Conservation (phyloP, 139 green algal genomes). For the Tetratostichococcus sp. region DNA sequence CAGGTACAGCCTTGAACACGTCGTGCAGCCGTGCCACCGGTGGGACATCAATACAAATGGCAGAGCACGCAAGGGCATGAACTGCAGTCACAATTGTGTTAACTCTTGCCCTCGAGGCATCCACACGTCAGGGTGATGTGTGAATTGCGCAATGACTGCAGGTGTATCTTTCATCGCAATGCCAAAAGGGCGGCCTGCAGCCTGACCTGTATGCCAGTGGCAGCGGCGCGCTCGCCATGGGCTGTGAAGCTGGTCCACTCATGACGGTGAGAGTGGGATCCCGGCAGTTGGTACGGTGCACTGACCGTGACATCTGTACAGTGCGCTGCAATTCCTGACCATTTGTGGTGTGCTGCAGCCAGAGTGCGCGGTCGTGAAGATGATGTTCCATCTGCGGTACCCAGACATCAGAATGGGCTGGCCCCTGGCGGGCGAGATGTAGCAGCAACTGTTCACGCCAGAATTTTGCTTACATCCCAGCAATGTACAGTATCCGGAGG, state of each 20-base stretch:
- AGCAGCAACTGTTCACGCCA: too few relatives aligned
- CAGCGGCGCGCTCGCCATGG: conserved; percentile 55
- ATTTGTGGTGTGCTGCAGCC: conserved; percentile 30
- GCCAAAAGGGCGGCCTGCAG: conserved; percentile 52
- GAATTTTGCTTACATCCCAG: too few relatives aligned
- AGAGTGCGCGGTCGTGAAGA: conserved; percentile 82
- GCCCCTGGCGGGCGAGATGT: not conserved
- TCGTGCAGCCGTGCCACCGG: not conserved
- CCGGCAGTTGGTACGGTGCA: conserved; percentile 12
- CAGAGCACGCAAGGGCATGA: too few relatives aligned
- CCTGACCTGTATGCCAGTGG: conserved; percentile 72
- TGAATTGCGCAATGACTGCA: too few relatives aligned
- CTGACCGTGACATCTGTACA: not conserved
- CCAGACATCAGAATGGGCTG: not conserved
- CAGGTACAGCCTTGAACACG: conserved; percentile 27
- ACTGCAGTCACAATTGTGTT: too few relatives aligned
- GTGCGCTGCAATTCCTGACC: too few relatives aligned
- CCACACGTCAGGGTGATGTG: too few relatives aligned
- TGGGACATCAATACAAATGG: not conserved
- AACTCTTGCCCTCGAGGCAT: too few relatives aligned
- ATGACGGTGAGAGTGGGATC: conserved; percentile 29
- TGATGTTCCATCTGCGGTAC: conserved; percentile 81
- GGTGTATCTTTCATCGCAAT: conserved; percentile 65
- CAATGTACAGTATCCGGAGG: too few relatives aligned
- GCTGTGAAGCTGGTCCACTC: conserved; percentile 53